Base-by-base conservation (phyloP, 768 basidiomycete species). In the Obba rivulosa region DNA sequence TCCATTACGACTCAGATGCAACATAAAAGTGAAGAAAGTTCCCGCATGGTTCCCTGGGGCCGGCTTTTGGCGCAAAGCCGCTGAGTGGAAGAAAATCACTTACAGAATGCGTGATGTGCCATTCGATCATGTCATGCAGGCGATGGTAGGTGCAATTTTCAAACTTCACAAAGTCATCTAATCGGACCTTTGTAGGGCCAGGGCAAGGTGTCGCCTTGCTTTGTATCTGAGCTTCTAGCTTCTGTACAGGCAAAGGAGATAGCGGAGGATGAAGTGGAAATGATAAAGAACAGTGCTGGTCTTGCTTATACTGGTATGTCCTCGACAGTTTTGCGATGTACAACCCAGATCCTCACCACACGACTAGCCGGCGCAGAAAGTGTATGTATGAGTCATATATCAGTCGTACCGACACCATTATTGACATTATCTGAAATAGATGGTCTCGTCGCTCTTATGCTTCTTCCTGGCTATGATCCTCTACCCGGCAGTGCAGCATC, bases 261-360 rank as follows among this genome's bases (percentile, higher is more conserved):
- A 21, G 4, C 13, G 8, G 43, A 41, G 14, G 44, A 50, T 3
- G 39, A 46, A 13, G 56, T 57, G 37, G 31, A 44, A 45, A 74
- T 76, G 48, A 67, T 85, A 46, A 84, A 81, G 59, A 83, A 82
- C 81, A 77, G 80, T 38, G 69, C 59, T 37, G 44, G 48, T 14
- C 48, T 57, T 5, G 38, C 54, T 34, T 45, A 50, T 21, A 43
- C 46, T 28, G 41, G 48, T 45, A 17, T 2, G 54, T 44, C 5
- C 28, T 5, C 28, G 13, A 31, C 5, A 18, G 47, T 20, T 14
- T 13, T 43, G 9, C 21, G 23, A 18, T n/a, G 8, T 22, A 40
- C 13, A 23, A 9, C 39, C 5, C 13, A 22, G 18, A 22, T 11
- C n/a, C 22, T 41, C 20, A 20, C 16, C 28, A 5, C 16, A 10